Evolutionary conservation across 2,329 filamentous ascomycete species (phyloP).

Genomic region (Achaetomium macrosporum): DNA sequence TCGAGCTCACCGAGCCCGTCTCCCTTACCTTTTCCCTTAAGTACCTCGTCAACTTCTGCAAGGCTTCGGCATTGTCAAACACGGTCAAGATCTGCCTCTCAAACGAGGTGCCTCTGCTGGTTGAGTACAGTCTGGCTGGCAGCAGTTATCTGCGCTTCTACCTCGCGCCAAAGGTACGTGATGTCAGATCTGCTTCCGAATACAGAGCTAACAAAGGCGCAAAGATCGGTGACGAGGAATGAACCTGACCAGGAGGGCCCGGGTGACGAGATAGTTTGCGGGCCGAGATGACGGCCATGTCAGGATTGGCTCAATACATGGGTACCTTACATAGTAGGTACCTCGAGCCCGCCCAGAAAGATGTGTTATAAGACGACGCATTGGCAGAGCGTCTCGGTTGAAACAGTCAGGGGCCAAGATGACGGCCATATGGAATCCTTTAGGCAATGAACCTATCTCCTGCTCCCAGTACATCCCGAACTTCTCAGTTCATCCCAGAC

Average conservation of each 20-base stretch:
- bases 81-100: constrained; percentile 90
- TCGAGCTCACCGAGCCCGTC: constrained; percentile 88
- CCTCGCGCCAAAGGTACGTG: constrained; percentile 86
- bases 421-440: constrained; percentile 9
- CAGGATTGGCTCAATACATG: constrained; percentile 13
- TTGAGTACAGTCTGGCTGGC: constrained; percentile 78
- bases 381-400: neutral
- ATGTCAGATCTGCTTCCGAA: neutral
- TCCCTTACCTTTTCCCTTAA: constrained; percentile 96
- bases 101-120: constrained; percentile 90
- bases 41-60: constrained; percentile 99
- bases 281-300: constrained; percentile 10
- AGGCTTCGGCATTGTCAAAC: constrained; percentile 77
- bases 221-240: constrained; percentile 37
- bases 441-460: constrained; percentile 14
- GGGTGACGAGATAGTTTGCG: constrained; percentile 1
- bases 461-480: neutral
- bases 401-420: constrained; percentile 1
- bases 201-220: constrained; percentile 15
- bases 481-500: neutral
- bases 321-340: constrained; percentile 12
- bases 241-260: constrained; percentile 17
- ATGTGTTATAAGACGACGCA: constrained; percentile 9
- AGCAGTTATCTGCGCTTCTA: constrained; percentile 95
- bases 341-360: neutral